Evolutionary conservation across 2,329 filamentous ascomycete species (phyloP), one percentile per base, ranked within the genome.

Genomic region (Penicillium sp.): DNA sequence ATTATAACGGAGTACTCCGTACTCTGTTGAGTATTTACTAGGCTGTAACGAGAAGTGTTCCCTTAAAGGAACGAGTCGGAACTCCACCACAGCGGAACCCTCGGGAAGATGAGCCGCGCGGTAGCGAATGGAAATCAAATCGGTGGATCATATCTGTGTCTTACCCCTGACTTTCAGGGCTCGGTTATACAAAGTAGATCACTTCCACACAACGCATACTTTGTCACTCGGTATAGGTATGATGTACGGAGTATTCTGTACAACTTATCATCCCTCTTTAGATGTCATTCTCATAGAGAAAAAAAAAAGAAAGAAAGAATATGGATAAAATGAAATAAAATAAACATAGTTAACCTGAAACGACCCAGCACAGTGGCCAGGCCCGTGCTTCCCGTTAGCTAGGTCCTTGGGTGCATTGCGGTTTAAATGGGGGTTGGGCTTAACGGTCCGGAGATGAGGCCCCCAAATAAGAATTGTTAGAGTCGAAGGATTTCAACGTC

Each of bases 381-480:
- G 66, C 60, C 64, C 62, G 63, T 69, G 65, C 68, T 65, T 69
- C 66, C 63, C 64, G 49, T 66, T 70, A 66, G 66, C 8, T 48
- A 19, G 35, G 15, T 33, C 50, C 41, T 58, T 62, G 42, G 31
- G 54, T 58, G 57, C 59, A 45, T 62, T 53, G 55, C 53, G 47
- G 57, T 58, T 57, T 59, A 59, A 55, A 45, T 19, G 29, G 25
- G 44, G 21, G 47, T 4, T 6, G 27, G 55, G 31, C 43, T 53
- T 48, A 56, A 60, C 53, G 59, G 50, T 23, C 50, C 41, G 55
- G 63, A 65, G 55, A 63, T 62, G 39, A 59, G 53, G 51, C 51
- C 54, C 50, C 55, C 8, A 17, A 8, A 35, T 8, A 4, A 23
- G 31, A 42, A 6, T 17, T 7, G 17, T 25, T 12, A 12, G 13